Conservation (phyloP, 2,329 filamentous ascomycete species). For the Talaromyces sp. region DNA sequence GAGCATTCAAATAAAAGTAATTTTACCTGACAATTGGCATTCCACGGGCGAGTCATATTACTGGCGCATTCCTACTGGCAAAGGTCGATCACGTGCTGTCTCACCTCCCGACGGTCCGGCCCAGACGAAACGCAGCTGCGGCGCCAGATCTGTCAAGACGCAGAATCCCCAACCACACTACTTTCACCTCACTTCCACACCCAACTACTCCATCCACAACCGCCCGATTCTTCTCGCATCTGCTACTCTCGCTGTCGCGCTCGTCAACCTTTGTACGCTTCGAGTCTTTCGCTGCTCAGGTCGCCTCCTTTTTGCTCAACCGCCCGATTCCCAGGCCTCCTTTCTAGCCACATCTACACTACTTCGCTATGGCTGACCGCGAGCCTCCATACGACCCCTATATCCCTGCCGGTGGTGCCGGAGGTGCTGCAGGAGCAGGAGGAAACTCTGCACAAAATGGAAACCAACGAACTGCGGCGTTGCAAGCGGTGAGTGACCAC, state of each 20-base stretch:
- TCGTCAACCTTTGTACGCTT: background rate
- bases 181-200: background rate
- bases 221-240: background rate
- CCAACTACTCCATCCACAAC: background rate
- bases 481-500: conserved; percentile 71
- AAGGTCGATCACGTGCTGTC: background rate
- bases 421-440: conserved; percentile 51
- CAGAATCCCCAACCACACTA: background rate
- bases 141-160: background rate
- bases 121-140: background rate
- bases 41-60: background rate
- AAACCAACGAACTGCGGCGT: conserved; percentile 63
- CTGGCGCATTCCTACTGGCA: background rate
- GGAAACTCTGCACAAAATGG: conserved; percentile 46
- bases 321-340: background rate
- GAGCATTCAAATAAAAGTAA: no score
- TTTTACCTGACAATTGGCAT: background rate
- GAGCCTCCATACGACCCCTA: conserved; percentile 79
- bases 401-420: conserved; percentile 57
- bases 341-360: background rate
- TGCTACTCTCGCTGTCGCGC: background rate
- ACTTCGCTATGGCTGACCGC: conserved; percentile 48
- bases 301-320: background rate
- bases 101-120: background rate
- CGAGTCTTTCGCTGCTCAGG: background rate